Evolutionary conservation across 2,329 filamentous ascomycete species (phyloP).

Genomic region (Chaetomiaceae sp.): DNA sequence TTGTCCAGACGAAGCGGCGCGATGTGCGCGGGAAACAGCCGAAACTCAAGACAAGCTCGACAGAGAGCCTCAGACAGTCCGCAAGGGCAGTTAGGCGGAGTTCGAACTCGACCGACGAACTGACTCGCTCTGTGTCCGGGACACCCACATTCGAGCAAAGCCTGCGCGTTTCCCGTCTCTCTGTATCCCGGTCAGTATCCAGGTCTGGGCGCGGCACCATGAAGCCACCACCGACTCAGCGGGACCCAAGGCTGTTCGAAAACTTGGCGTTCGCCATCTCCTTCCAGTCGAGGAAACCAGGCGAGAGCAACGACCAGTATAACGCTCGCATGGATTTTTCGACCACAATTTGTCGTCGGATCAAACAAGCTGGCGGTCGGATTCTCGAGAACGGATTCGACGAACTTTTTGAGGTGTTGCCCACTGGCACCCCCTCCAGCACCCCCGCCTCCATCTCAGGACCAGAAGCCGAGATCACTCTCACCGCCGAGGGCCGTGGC

Average conservation of each 20-base stretch:
- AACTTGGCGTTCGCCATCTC: constrained; percentile 88
- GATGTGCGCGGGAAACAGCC: constrained; percentile 22
- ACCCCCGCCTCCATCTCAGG: constrained; percentile 27
- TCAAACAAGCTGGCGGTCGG: constrained; percentile 66
- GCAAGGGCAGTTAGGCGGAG: constrained; percentile 25
- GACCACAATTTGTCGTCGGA: constrained; percentile 53
- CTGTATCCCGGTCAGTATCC: constrained; percentile 25
- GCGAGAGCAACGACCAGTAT: constrained; percentile 50
- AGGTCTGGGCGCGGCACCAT: constrained; percentile 22
- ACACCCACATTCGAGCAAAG: constrained; percentile 37
- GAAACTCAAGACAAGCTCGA: constrained; percentile 27
- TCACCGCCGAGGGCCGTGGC: constrained; percentile 49
- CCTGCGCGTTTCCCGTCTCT: constrained; percentile 27
- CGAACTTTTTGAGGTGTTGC: constrained; percentile 62
- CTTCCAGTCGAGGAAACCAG: constrained; percentile 50
- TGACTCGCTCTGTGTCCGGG: constrained; percentile 38
- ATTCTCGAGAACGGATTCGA: constrained; percentile 75
- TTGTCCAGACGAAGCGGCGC: constrained; percentile 31
- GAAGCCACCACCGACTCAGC: constrained; percentile 15
- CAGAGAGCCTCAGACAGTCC: constrained; percentile 28
- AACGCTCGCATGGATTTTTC: constrained; percentile 36
- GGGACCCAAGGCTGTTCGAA: constrained; percentile 52
- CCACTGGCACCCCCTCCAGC: constrained; percentile 33
- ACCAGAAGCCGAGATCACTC: constrained; percentile 40
- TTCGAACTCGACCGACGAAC: constrained; percentile 44